These are phyloP conservation scores for Tricholoma matsutake DNA, from an alignment of 768 basidiomycete species.

Conservation along the genomic window DNA sequence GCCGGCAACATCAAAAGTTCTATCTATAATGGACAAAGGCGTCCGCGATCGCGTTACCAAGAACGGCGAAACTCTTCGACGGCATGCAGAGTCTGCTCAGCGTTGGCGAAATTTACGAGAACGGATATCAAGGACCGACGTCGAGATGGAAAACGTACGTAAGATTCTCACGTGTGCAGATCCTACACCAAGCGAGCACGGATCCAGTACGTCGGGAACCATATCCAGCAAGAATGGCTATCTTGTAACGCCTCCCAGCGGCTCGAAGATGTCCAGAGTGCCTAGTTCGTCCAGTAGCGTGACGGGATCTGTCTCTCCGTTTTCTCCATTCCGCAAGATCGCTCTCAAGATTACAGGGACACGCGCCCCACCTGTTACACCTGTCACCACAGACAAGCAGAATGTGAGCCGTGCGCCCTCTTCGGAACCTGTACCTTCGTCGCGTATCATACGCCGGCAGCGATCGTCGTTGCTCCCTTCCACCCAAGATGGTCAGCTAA, in stretches of 20 bases:
- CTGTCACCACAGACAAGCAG: constrained; percentile 45
- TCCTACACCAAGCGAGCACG: constrained; percentile 56
- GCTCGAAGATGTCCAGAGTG: constrained; percentile 38
- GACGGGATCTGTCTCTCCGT: constrained; percentile 77
- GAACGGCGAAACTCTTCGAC: constrained; percentile 91
- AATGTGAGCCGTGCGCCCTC: constrained; percentile 40
- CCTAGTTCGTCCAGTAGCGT: constrained; percentile 53
- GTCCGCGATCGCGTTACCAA: constrained; percentile 91
- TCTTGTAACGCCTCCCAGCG: constrained; percentile 63
- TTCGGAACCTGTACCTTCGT: constrained; percentile 48
- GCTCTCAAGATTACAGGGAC: constrained; percentile 65
- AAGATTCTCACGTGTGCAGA: constrained; percentile 54
- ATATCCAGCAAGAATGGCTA: constrained; percentile 54
- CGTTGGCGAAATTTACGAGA: constrained; percentile 81
- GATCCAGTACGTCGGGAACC: constrained; percentile 64
- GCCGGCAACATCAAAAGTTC: constrained; percentile 89
- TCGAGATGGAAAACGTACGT: constrained; percentile 74
- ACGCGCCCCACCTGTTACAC: constrained; percentile 40
- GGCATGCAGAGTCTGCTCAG: constrained; percentile 85
- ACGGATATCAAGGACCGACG: constrained; percentile 75
- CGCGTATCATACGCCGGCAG: constrained; percentile 43
- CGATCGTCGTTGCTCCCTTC: constrained; percentile 60
- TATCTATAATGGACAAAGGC: constrained; percentile 92
- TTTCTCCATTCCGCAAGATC: constrained; percentile 78
- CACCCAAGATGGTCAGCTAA: constrained; percentile 41